Evolutionary conservation across 2,329 filamentous ascomycete species (phyloP).

Genomic region (Arachnomyces sp.): DNA sequence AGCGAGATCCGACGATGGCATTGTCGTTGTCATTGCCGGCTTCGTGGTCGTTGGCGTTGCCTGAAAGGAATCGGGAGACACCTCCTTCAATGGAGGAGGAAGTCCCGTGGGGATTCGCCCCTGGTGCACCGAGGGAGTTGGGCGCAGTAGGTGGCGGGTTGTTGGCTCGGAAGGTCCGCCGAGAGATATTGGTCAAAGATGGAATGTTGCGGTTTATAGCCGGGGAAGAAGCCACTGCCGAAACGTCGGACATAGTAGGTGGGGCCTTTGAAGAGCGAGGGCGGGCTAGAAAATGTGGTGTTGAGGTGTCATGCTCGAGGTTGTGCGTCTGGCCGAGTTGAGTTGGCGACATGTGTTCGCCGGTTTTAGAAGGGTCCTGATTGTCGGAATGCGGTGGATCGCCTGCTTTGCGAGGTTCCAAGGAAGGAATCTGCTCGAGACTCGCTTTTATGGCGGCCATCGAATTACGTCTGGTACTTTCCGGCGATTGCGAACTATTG

Average conservation of each 20-base stretch:
- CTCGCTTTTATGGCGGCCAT: conserved; percentile 23
- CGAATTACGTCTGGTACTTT: conserved; percentile 39
- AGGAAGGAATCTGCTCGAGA: background rate
- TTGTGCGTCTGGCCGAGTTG: conserved; percentile 9
- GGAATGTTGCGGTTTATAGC: conserved; percentile 25
- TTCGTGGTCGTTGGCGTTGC: conserved; percentile 22
- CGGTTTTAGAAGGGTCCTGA: conserved; percentile 1
- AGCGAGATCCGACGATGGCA: conserved; percentile 14
- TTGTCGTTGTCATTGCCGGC: conserved; percentile 15
- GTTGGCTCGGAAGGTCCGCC: conserved; percentile 24
- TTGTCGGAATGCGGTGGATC: no score
- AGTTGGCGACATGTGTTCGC: conserved; percentile 3
- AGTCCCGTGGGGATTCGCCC: conserved; percentile 27
- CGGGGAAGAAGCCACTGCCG: conserved; percentile 34
- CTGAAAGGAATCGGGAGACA: conserved; percentile 38
- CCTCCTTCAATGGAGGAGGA: conserved; percentile 42
- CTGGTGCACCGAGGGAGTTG: conserved; percentile 20
- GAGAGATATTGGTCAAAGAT: conserved; percentile 29
- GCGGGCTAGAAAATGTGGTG: conserved; percentile 29
- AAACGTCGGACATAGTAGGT: conserved; percentile 42
- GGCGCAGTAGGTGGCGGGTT: conserved; percentile 21
- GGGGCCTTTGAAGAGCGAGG: conserved; percentile 37
- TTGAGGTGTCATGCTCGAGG: conserved; percentile 29
- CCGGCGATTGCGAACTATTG: conserved; percentile 39
- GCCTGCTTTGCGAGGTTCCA: no score